phyloP scores from a whole-genome alignment of 164 flowering plant species.

The Paratinospora sagittata region DNA sequence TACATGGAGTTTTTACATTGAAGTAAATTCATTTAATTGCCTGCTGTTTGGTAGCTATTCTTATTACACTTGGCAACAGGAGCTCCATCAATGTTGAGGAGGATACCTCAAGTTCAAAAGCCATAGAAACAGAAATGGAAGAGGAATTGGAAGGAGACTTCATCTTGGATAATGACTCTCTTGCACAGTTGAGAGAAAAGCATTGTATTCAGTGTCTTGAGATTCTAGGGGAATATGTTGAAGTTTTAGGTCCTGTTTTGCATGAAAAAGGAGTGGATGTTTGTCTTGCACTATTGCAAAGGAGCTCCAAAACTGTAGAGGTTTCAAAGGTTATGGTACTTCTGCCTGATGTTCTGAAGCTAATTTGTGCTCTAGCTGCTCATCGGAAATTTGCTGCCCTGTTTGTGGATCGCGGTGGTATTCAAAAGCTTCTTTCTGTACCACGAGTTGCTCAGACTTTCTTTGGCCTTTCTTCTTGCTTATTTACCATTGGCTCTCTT shows the following conservation, averaged over 20 bases:
- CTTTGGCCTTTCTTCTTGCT: constrained; percentile 91
- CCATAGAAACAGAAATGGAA: constrained; percentile 35
- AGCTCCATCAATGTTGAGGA: constrained; percentile 23
- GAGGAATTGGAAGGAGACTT: constrained; percentile 64
- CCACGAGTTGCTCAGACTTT: constrained; percentile 67
- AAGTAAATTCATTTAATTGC: background rate
- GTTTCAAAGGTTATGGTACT: constrained; percentile 31
- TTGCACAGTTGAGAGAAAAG: constrained; percentile 70
- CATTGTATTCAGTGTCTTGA: constrained; percentile 90
- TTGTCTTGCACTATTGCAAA: constrained; percentile 70
- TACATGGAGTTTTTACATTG: constrained; percentile 16
- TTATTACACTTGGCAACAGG: constrained; percentile 33
- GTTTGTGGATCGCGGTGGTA: constrained; percentile 97
- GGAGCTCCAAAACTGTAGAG: constrained; percentile 41
- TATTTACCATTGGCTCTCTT: constrained; percentile 88
- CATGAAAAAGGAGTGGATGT: constrained; percentile 98
- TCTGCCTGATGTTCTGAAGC: constrained; percentile 81
- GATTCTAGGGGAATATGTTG: constrained; percentile 85
- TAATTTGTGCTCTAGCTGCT: constrained; percentile 89
- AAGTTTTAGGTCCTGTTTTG: constrained; percentile 93
- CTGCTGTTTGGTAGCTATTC: constrained; percentile 5
- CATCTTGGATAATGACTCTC: constrained; percentile 51
- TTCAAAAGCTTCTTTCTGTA: constrained; percentile 77
- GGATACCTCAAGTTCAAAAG: constrained; percentile 26
- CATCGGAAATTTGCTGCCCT: constrained; percentile 90